Evolutionary conservation across 108 stramenopile species (phyloP).

Genomic region (Discostella stelligeroides): DNA sequence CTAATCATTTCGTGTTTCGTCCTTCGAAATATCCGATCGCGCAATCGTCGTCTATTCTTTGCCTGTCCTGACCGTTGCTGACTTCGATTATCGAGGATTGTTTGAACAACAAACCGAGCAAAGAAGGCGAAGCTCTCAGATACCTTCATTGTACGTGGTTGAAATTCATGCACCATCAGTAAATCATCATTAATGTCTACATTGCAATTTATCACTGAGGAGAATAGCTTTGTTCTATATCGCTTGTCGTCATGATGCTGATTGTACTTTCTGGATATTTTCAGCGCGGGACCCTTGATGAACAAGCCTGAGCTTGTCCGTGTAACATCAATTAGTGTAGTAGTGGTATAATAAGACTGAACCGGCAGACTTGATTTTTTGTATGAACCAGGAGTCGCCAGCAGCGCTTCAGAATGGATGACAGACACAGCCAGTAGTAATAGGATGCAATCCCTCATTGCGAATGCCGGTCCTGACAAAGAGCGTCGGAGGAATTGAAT

Average conservation of each 20-base stretch:
- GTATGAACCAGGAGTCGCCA: conserved; percentile 3
- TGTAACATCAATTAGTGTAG: background rate
- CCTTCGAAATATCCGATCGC: conserved; percentile 16
- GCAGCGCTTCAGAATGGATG: conserved; percentile 16
- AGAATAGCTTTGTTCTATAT: background rate
- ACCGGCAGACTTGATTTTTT: background rate
- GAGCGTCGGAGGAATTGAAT: too few relatives aligned
- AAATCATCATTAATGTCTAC: background rate
- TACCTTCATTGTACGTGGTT: conserved; percentile 47
- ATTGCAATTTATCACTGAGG: background rate
- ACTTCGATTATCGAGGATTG: conserved; percentile 33
- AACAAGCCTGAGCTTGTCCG: background rate
- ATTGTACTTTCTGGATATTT: background rate
- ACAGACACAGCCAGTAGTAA: conserved; percentile 4
- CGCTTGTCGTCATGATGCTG: background rate
- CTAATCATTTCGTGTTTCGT: background rate
- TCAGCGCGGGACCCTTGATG: background rate
- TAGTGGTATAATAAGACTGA: background rate
- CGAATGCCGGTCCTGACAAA: background rate
- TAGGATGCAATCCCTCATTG: conserved; percentile 1
- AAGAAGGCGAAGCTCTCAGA: conserved; percentile 44
- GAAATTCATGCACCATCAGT: conserved; percentile 28
- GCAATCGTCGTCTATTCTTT: conserved; percentile 30
- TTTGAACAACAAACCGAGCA: conserved; percentile 24
- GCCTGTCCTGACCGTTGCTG: conserved; percentile 3